These are phyloP conservation scores for Vitis riparia DNA, from an alignment of 164 flowering plant species.

Conservation along the genomic window DNA sequence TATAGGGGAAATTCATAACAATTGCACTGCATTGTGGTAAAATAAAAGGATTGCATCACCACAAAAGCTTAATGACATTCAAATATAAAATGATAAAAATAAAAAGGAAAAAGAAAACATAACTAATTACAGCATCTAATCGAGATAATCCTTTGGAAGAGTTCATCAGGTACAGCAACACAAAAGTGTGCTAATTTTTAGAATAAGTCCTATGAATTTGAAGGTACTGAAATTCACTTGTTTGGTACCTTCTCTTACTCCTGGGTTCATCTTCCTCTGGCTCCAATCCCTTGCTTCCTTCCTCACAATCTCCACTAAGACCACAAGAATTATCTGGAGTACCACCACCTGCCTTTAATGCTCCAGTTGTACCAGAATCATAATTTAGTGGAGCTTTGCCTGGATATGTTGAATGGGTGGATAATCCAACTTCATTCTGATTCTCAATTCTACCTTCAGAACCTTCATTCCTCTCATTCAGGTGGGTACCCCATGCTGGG, in stretches of 20 bases:
- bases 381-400: conserved; percentile 24
- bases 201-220: no score
- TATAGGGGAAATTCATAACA: no score
- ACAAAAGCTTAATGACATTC: not conserved
- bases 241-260: conserved; percentile 72
- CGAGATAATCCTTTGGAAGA: no score
- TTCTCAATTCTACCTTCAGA: conserved; percentile 40
- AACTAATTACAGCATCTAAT: not conserved
- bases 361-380: conserved; percentile 28
- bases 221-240: no score
- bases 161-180: no score
- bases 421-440: conserved; percentile 33
- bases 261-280: conserved; percentile 55
- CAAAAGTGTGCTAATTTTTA: no score
- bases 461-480: conserved; percentile 42
- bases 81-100: not conserved
- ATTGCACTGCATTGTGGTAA: no score
- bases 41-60: not conserved
- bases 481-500: conserved; percentile 24
- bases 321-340: conserved; percentile 59
- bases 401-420: conserved; percentile 24
- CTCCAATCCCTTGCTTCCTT: conserved; percentile 47
- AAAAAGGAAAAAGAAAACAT: not conserved
- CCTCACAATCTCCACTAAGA: conserved; percentile 63
- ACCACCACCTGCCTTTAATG: conserved; percentile 26